phyloP scores from a whole-genome alignment of 805 yeast genomes.

The Lipomyces kockii region DNA sequence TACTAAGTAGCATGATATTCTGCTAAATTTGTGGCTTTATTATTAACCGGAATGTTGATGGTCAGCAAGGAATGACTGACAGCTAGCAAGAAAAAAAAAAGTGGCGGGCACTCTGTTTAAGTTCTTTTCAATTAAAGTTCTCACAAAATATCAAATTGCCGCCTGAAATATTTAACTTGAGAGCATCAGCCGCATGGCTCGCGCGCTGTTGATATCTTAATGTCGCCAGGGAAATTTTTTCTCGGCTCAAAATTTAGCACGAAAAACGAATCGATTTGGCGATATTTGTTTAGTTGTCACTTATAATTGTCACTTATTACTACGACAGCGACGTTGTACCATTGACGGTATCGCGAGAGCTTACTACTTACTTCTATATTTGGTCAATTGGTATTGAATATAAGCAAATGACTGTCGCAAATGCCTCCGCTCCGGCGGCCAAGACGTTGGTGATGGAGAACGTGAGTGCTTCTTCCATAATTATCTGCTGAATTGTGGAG shows the following conservation, averaged over 20 bases:
- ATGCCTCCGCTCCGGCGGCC: slow-evolving; percentile 33
- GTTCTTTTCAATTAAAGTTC: neutral
- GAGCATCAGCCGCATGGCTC: neutral
- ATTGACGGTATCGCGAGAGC: neutral
- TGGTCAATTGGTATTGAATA: neutral
- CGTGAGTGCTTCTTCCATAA: slow-evolving; percentile 27
- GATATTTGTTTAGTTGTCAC: no score
- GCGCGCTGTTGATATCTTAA: neutral
- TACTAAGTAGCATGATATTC: neutral
- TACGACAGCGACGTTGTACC: neutral
- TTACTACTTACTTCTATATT: neutral
- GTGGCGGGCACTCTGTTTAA: neutral
- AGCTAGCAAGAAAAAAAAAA: neutral
- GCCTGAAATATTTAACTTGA: neutral
- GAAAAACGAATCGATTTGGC: neutral
- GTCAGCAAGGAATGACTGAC: no score
- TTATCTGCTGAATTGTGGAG: neutral
- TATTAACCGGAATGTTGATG: no score
- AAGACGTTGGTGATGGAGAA: slow-evolving; percentile 42
- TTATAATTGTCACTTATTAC: no score
- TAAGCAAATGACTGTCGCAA: slow-evolving; percentile 3
- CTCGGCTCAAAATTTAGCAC: neutral
- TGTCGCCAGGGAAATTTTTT: neutral
- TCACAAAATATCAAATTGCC: neutral
- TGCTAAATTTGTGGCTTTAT: neutral